A percentile compares a stretch with the other conserved stretches of the same genome.
Conservation (phyloP, 2,329 filamentous ascomycete species). For the Chrysoporthe deuterocubensis region DNA sequence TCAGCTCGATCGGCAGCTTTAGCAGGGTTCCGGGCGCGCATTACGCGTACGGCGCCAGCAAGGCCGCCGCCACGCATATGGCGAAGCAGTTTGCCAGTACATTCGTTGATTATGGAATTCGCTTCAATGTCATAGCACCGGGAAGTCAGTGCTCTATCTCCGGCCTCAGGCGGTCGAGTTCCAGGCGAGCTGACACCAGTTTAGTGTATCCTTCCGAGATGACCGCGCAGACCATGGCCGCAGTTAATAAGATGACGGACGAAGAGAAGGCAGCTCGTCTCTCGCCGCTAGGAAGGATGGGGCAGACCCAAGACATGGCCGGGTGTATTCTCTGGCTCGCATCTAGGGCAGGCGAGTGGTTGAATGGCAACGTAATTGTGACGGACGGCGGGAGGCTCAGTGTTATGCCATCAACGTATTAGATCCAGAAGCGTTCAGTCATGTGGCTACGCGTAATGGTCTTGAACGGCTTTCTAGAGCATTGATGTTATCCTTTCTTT, state of each 20-base stretch:
- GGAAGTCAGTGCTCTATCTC: conserved; percentile 39
- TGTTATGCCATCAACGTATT: conserved; percentile 16
- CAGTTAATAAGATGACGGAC: not conserved
- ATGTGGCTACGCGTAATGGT: not conserved
- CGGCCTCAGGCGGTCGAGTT: not conserved
- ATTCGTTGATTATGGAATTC: conserved; percentile 61
- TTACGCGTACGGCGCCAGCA: conserved; percentile 70
- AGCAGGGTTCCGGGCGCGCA: conserved; percentile 64
- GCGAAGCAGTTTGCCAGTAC: conserved; percentile 69
- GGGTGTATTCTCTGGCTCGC: conserved; percentile 20
- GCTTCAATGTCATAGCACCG: conserved; percentile 53
- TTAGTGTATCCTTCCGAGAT: conserved; percentile 21
- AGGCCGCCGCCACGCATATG: conserved; percentile 69
- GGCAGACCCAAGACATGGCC: conserved; percentile 15
- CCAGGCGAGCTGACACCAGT: not conserved
- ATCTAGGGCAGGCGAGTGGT: conserved; percentile 14
- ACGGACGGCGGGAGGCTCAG: conserved; percentile 15
- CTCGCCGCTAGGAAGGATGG: conserved; percentile 6
- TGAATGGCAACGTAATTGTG: conserved; percentile 13
- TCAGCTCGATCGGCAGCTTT: conserved; percentile 66
- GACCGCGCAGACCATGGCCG: conserved; percentile 1
- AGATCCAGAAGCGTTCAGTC: not conserved
- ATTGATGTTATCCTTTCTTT: not conserved
- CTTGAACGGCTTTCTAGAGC: no score
- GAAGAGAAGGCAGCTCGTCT: conserved; percentile 3